Evolutionary conservation across 192 early-diverging fungal genomes (phyloP).

Genomic region (Pilaira anomala): DNA sequence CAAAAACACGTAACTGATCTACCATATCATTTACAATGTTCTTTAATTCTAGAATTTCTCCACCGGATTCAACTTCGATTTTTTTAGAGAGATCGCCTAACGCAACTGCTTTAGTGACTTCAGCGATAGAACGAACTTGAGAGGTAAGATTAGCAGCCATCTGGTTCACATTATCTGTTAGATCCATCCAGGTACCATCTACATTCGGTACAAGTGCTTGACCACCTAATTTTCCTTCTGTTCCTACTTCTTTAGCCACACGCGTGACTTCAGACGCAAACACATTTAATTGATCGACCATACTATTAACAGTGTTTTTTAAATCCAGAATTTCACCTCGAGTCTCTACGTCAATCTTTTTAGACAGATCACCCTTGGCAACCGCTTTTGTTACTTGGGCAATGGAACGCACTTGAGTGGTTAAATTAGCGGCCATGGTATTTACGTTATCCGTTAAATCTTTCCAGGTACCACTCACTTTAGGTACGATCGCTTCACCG

Average conservation of each 20-base stretch:
- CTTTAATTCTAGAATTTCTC: slow-evolving; percentile 53
- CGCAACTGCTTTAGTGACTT: slow-evolving; percentile 57
- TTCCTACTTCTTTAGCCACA: slow-evolving; percentile 65
- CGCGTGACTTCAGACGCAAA: slow-evolving; percentile 59
- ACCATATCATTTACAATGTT: slow-evolving; percentile 56
- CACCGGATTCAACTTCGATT: slow-evolving; percentile 53
- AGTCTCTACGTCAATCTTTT: slow-evolving; percentile 60
- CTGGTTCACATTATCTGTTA: slow-evolving; percentile 63
- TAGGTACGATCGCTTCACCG: slow-evolving; percentile 68
- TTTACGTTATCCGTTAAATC: slow-evolving; percentile 73
- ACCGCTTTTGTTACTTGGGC: slow-evolving; percentile 60
- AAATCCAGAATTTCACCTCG: slow-evolving; percentile 68
- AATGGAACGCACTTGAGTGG: slow-evolving; percentile 68
- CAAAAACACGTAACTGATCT: slow-evolving; percentile 46
- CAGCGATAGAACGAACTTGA: slow-evolving; percentile 61
- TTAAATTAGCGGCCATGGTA: slow-evolving; percentile 59
- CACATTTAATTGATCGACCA: slow-evolving; percentile 64
- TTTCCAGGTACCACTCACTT: slow-evolving; percentile 74
- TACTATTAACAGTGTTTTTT: slow-evolving; percentile 80
- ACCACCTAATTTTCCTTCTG: slow-evolving; percentile 56
- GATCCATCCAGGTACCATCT: slow-evolving; percentile 62
- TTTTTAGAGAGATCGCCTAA: slow-evolving; percentile 51
- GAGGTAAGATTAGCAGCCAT: slow-evolving; percentile 62
- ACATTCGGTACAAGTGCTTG: slow-evolving; percentile 56
- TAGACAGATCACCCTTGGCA: slow-evolving; percentile 54